Evolutionary conservation across 2,329 filamentous ascomycete species (phyloP), one percentile per base, ranked within the genome.

Genomic region (Clonostachys rhizophaga): DNA sequence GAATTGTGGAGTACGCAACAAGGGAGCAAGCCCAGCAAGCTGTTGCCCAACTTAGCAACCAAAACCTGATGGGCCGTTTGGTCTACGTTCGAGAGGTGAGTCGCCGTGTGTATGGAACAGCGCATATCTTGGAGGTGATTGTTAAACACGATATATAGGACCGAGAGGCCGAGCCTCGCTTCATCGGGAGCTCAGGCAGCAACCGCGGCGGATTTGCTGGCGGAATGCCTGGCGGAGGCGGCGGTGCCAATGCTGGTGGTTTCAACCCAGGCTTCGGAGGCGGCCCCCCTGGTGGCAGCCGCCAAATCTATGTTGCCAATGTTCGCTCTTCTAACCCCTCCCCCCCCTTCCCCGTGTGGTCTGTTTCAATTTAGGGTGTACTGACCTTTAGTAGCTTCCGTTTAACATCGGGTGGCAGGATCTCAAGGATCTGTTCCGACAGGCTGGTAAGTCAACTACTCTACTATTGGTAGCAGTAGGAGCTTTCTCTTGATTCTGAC

Each of bases 1-100:
- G 91, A 79, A 99, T 99, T 89, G 94, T 99, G 86, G 94, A 99
- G 87, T 99, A 99, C 85, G 91, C 91, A 71, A 96, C 92, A 63
- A 89, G 91, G 84, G 94, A 99, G 66, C 91, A 99, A 87, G 94
- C 94, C 67, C 94, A 97, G 72, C 87, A 90, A 71, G 94, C 94
- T 65, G 94, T 99, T 75, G 86, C 89, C 70, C 94, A 91, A 66
- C 88, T 99, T 73, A 96, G 91, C 83, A 99, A 99, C 77, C 92
- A 96, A 73, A 96, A 95, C 69, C 79, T 99, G 52, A 97, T 97
- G 92, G 94, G 94, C 50, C 86, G 94, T 70, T 87, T 99, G 60
- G 91, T 99, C 67, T 99, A 99, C 69, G 94, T 99, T 68, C 88
- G 94, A 72, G 94, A 99, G 81, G 91, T 95, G 79, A 61, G 75